Base-by-base conservation (phyloP, 768 basidiomycete genomes). In the Trametes maxima region DNA sequence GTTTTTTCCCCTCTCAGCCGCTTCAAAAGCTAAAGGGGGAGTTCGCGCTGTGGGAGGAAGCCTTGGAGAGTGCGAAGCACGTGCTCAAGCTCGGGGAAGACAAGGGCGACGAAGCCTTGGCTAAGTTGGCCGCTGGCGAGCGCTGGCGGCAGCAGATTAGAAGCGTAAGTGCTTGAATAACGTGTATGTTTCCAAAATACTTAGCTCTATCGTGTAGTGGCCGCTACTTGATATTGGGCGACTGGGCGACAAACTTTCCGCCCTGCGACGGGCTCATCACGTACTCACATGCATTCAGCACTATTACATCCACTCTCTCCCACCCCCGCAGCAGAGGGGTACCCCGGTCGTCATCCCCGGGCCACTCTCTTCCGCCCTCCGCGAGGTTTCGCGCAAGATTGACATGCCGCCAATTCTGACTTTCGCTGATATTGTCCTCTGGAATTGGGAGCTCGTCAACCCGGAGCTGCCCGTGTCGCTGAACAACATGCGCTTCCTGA, bases 351-450 rank as follows among this genome's bases (percentile, higher is more conserved):
- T 81, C 52, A 84, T 99, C 36, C 96, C 96, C 2, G 80, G 83
- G 60, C 81, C 88, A 11, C 78, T 99, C 42, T 82, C 92, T 1
- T 74, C 91, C 22, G 95, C 96, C 0, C 80, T 97, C 28, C 82
- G 92, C 28, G 69, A 81, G 17, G 85, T 96, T 48, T 96, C 94
- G 14, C 80, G 81, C 11, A 74, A 82, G 53, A 82, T 99, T 43
- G 86, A 85, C 53, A 87, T 95, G n/a, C 94, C 95, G 6, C 96
- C 96, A 4, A 85, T 99, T 63, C 79, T 98, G 65, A 99, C 95
- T 0, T 99, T 94, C 71, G 92, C 95, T 25, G 96, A 97, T 72
- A 94, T 92, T 17, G 95, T 99, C 14, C 82, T 98, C 1, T 99
- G 94, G 93, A 97, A 98, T 71, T 89, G 85, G 81, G 85, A 85